Evolutionary conservation across 2,329 filamentous ascomycete species (phyloP), one percentile per base, ranked within the genome.

Genomic region (Neonectria sp.): DNA sequence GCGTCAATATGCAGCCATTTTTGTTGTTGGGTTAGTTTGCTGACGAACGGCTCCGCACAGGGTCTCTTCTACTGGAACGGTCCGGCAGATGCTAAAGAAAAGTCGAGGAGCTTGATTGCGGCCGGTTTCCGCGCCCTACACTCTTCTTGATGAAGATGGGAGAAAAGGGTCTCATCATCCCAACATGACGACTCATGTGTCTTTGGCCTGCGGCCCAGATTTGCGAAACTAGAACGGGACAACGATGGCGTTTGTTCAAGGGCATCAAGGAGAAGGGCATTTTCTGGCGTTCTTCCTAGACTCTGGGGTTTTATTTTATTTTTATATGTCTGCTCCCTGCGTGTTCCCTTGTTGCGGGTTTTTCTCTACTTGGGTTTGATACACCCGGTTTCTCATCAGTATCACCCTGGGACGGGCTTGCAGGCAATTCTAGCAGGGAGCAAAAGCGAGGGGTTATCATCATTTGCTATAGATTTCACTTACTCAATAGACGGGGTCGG

Each of bases 21-120:
- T 64, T 53, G 13, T 61, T 53, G 37, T 60, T 52, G 60, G 57
- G 43, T 43, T 55, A 25, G 48, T 62, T 71, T 62, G 71, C 74
- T 76, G 67, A 76, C 68, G 9, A 49, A 15, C 35, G 11, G n/a
- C 59, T 63, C 49, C 51, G 6, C 24, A 29, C 72, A 90, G 88
- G 93, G 93, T 0, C 81, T 96, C 9, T 95, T 95, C 79, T 96
- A 95, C 80, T 95, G 92, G 92, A 90, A 92, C 60, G 92, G 90
- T n/a, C 91, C 92, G 15, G 90, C 88, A 3, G 93, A 96, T 82
- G 86, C 88, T 31, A 84, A 82, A 71, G 85, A 89, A 60, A 85
- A 83, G 68, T 85, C 86, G 58, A 83, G 89, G 58, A 91, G 88
- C 75, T 79, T 91, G 60, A 82, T 91, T 66, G 84, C 86, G 53